phyloP scores from a whole-genome alignment of 192 early-diverging fungal genomes.

The Backusella westeae region DNA sequence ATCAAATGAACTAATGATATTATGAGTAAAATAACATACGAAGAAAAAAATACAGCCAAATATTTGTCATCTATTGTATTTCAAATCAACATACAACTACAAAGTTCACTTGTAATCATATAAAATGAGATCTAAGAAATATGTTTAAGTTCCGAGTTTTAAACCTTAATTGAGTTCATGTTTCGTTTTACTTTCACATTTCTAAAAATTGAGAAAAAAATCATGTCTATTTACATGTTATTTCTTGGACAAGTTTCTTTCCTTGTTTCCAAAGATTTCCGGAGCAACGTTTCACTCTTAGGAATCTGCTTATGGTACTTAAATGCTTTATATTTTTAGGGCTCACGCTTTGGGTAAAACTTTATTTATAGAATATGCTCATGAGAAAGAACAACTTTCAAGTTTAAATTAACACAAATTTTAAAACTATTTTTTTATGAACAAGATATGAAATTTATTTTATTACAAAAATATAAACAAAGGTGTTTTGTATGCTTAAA shows the following conservation, averaged over 20 bases:
- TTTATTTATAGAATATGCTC: neutral
- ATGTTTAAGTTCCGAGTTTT: too few relatives aligned
- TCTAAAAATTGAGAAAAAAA: too few relatives aligned
- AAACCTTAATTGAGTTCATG: too few relatives aligned
- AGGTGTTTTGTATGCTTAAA: neutral
- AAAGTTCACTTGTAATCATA: too few relatives aligned
- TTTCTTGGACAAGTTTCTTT: constrained; percentile 2
- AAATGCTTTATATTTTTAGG: neutral
- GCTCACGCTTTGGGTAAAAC: neutral
- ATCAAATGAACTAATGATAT: neutral
- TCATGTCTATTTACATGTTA: neutral
- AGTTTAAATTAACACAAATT: neutral
- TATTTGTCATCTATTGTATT: too few relatives aligned
- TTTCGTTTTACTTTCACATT: too few relatives aligned
- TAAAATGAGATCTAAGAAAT: too few relatives aligned
- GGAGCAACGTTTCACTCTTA: neutral
- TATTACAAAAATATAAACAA: neutral
- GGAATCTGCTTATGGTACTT: neutral
- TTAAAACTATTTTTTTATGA: neutral
- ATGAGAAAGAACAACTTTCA: neutral
- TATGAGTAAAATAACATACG: too few relatives aligned
- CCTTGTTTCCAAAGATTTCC: neutral
- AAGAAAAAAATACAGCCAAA: too few relatives aligned
- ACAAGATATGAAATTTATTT: constrained; percentile 2
- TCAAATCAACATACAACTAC: too few relatives aligned